Evolutionary conservation across 345 rosid genomes (phyloP).

Genomic region (Gossypium ekmanianum): DNA sequence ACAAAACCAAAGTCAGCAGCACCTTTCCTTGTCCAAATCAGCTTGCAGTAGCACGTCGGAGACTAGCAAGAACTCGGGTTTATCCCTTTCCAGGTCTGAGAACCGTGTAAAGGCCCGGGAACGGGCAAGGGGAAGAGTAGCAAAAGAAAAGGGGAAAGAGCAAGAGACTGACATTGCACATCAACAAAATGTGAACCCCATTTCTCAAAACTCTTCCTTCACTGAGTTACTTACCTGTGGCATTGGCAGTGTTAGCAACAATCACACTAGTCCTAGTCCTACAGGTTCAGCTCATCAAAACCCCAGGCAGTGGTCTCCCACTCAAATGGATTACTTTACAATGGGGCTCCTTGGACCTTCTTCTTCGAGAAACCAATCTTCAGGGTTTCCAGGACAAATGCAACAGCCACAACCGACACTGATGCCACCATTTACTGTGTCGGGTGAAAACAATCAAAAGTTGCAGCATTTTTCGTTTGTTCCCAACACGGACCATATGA

Average conservation of each 20-base stretch:
- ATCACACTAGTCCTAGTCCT: slow-evolving; percentile 26
- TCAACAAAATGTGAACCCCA: slow-evolving; percentile 30
- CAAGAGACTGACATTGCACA: slow-evolving; percentile 30
- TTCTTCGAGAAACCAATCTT: slow-evolving; percentile 27
- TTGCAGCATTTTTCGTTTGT: slow-evolving; percentile 65
- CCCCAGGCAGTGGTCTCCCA: slow-evolving; percentile 47
- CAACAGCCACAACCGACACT: slow-evolving; percentile 37
- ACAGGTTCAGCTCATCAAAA: slow-evolving; percentile 30
- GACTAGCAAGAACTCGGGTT: slow-evolving; percentile 81
- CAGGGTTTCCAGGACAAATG: slow-evolving; percentile 47
- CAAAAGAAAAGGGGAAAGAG: slow-evolving; percentile 78
- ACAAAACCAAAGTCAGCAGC: slow-evolving; percentile 58
- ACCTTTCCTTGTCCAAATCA: slow-evolving; percentile 67
- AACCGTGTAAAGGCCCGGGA: slow-evolving; percentile 71
- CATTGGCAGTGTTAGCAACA: slow-evolving; percentile 29
- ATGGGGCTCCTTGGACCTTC: slow-evolving; percentile 45
- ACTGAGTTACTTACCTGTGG: slow-evolving; percentile 84
- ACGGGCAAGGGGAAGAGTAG: slow-evolving; percentile 77
- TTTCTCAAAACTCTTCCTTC: slow-evolving; percentile 56
- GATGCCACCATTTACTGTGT: slow-evolving; percentile 33
- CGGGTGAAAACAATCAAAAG: slow-evolving; percentile 51
- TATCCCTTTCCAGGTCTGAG: slow-evolving; percentile 74
- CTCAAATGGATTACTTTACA: slow-evolving; percentile 63
- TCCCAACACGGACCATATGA: slow-evolving; percentile 61
- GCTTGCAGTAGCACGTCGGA: slow-evolving; percentile 95